Evolutionary conservation across 176 grass and related monocot genomes (phyloP).

Genomic region (Elaeis guineensis): DNA sequence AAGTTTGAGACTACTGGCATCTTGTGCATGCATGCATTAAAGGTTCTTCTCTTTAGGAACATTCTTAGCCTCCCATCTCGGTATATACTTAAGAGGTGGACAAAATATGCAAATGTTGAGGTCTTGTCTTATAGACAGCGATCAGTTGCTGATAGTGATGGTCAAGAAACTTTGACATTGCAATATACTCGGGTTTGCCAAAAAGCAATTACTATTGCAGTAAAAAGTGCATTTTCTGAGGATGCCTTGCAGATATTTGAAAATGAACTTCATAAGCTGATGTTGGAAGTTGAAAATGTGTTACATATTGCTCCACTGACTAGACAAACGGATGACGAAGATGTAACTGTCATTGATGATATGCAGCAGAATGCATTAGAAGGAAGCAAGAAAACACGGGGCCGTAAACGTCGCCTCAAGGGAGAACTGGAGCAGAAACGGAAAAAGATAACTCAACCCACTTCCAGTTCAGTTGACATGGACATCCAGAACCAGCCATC

Average conservation of each 20-base stretch:
- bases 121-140: conserved; percentile 23
- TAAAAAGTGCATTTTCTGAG: conserved; percentile 43
- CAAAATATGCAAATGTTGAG: conserved; percentile 33
- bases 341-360: conserved; percentile 14
- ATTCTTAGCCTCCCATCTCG: conserved; percentile 34
- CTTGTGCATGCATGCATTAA: conserved; percentile 43
- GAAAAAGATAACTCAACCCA: conserved; percentile 14
- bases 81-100: conserved; percentile 55
- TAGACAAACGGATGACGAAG: conserved; percentile 28
- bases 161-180: conserved; percentile 18
- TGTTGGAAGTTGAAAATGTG: conserved; percentile 30
- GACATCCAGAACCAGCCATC: background rate
- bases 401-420: conserved; percentile 21
- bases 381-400: conserved; percentile 21
- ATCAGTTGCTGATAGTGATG: conserved; percentile 1
- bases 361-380: conserved; percentile 3
- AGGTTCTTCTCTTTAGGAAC: conserved; percentile 34
- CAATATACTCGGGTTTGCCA: conserved; percentile 28
- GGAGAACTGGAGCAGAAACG: conserved; percentile 15
- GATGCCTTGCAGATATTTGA: conserved; percentile 31
- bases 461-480: conserved; percentile 2
- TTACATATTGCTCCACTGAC: conserved; percentile 24
- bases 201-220: conserved; percentile 35
- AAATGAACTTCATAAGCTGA: conserved; percentile 30
- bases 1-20: conserved; percentile 37